Conservation (phyloP, 139 green algal species). For the Chlamydomonas asymmetrica region DNA sequence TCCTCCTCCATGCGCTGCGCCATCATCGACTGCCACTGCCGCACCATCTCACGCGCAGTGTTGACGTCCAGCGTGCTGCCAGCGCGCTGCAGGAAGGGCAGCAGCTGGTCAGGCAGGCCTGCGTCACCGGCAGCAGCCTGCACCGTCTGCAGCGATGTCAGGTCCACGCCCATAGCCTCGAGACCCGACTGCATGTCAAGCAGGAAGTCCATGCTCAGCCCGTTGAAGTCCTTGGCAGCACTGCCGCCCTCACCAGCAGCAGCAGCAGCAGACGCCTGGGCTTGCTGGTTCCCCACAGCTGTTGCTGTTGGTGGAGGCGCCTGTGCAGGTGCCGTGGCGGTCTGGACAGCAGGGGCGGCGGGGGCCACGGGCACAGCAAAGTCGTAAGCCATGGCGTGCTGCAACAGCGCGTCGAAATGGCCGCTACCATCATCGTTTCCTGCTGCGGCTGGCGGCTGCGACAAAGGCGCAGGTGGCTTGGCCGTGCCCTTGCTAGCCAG, state of each 20-base stretch:
- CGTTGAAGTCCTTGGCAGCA: conserved; percentile 14
- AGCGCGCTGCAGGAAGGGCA: conserved; percentile 2
- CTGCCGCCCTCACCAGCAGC: not conserved
- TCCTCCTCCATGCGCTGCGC: conserved; percentile 36
- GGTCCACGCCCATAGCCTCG: conserved; percentile 30
- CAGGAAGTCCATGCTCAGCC: conserved; percentile 31
- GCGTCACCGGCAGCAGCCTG: conserved; percentile 18
- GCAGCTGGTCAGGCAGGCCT: conserved; percentile 3
- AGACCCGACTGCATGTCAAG: conserved; percentile 33
- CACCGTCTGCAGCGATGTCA: conserved; percentile 22
- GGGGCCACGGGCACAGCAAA: not conserved
- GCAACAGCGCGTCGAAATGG: not conserved
- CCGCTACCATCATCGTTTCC: not conserved
- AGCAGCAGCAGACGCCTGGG: not conserved
- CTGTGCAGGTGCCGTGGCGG: not conserved
- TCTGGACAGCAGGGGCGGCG: not conserved
- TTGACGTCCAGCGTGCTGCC: not conserved
- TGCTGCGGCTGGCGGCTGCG: not conserved
- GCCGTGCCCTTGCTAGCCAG: not conserved
- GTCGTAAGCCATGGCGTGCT: too few species aligned
- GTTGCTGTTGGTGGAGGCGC: not conserved
- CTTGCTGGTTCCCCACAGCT: not conserved
- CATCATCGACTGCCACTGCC: conserved; percentile 40
- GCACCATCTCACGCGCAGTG: conserved; percentile 25
- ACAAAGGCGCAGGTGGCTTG: not conserved